A percentile compares a stretch with the other conserved stretches of the same genome.
These are phyloP conservation scores for Globisporangium irregulare DNA, from an alignment of 352 stramenopile species.

Conservation along the genomic window DNA sequence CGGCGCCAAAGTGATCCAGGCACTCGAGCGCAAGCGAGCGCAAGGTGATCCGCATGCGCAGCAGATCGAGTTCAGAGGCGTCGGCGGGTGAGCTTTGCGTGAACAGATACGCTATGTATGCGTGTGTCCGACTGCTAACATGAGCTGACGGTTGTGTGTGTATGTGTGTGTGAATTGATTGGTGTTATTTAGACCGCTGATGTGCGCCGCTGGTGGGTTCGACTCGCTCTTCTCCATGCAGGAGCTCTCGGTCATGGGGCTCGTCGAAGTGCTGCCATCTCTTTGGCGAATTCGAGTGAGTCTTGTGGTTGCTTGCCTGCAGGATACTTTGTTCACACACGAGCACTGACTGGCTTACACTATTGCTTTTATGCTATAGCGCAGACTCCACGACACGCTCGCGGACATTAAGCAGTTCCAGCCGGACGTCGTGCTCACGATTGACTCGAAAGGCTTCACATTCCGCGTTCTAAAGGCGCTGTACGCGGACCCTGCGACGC, in stretches of 20 bases:
- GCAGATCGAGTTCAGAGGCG: slow-evolving; percentile 44
- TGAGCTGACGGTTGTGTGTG: no score
- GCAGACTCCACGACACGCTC: slow-evolving; percentile 45
- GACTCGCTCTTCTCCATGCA: slow-evolving; percentile 66
- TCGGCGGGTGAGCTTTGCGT: slow-evolving; percentile 46
- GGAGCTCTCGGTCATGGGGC: slow-evolving; percentile 73
- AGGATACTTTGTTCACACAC: background rate
- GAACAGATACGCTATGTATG: background rate
- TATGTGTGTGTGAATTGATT: background rate
- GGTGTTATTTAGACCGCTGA: slow-evolving; percentile 33
- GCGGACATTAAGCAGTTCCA: slow-evolving; percentile 44
- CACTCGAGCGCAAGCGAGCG: slow-evolving; percentile 28
- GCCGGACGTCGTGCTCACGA: slow-evolving; percentile 67
- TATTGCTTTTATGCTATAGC: slow-evolving; percentile 21
- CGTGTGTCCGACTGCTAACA: no score
- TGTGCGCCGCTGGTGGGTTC: slow-evolving; percentile 45
- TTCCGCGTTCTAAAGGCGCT: slow-evolving; percentile 58
- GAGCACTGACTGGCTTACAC: background rate
- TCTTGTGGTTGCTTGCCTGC: background rate
- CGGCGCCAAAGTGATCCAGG: slow-evolving; percentile 61
- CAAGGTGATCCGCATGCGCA: slow-evolving; percentile 12
- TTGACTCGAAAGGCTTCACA: slow-evolving; percentile 78
- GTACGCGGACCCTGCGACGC: slow-evolving; percentile 20
- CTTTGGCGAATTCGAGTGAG: slow-evolving; percentile 48
- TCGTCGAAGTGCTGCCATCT: slow-evolving; percentile 62